These are phyloP conservation scores for Cystobasidium onofrii DNA, from an alignment of 768 basidiomycete genomes.

Conservation along the genomic window DNA sequence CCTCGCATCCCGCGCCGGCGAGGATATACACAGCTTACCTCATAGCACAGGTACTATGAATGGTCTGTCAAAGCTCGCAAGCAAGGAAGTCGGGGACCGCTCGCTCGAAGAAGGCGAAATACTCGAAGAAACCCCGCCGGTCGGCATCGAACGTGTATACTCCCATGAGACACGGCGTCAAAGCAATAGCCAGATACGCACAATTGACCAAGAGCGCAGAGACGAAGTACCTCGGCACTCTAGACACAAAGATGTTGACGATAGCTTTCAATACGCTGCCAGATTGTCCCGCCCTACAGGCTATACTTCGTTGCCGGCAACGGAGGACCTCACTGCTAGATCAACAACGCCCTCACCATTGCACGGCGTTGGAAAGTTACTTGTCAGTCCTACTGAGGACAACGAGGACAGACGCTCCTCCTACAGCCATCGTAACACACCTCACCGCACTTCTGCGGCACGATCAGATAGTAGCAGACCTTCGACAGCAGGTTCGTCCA, in stretches of 20 bases:
- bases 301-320: background rate
- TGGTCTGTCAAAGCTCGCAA: background rate
- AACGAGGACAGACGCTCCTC: background rate
- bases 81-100: background rate
- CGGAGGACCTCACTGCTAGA: background rate
- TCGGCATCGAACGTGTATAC: background rate
- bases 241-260: background rate
- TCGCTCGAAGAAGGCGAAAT: conserved; percentile 28
- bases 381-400: background rate
- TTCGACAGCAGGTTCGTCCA: background rate
- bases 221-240: background rate
- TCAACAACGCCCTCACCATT: background rate
- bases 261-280: background rate
- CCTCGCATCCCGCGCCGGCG: background rate
- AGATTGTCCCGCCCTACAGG: background rate
- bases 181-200: background rate
- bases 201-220: background rate
- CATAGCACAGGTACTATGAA: background rate
- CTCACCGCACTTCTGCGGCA: background rate
- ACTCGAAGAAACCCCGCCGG: background rate
- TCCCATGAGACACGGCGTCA: background rate
- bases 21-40: background rate
- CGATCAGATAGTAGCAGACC: background rate
- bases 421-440: background rate
- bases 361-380: background rate